Percentiles rank a stretch among this genome's conserved stretches.
These are phyloP conservation scores for Aquilaria agallochum DNA, from an alignment of 441 rosid genomes.

Conservation along the genomic window DNA sequence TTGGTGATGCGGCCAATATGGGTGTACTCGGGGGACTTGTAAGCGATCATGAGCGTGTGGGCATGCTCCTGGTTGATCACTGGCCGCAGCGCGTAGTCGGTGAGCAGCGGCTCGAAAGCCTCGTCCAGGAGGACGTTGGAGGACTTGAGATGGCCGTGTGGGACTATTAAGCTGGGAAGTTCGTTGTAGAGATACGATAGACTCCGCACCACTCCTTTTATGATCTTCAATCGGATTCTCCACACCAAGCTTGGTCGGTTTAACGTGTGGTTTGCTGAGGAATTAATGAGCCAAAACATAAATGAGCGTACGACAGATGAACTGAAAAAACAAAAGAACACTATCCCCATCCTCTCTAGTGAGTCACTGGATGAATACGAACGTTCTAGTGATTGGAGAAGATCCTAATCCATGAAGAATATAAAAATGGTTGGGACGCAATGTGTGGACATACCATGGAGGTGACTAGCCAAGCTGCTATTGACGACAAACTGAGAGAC, in stretches of 20 bases:
- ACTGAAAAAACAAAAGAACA: neutral
- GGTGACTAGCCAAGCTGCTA: constrained; percentile 79
- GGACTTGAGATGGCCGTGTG: constrained; percentile 87
- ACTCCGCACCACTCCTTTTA: constrained; percentile 76
- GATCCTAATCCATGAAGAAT: neutral
- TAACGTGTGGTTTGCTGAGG: constrained; percentile 41
- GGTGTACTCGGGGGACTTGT: constrained; percentile 75
- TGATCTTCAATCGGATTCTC: constrained; percentile 69
- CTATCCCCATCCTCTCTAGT: no score
- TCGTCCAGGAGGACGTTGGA: constrained; percentile 73
- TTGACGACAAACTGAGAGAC: constrained; percentile 57
- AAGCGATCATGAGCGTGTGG: constrained; percentile 65
- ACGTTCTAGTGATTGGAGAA: no score
- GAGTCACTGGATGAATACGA: no score
- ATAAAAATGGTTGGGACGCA: neutral
- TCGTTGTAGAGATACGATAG: constrained; percentile 58
- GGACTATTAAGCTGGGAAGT: constrained; percentile 42
- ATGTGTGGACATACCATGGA: constrained; percentile 46
- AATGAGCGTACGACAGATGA: neutral
- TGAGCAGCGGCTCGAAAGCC: constrained; percentile 44
- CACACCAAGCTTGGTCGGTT: constrained; percentile 54
- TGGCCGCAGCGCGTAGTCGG: constrained; percentile 62
- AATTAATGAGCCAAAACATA: neutral
- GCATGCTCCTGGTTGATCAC: constrained; percentile 62
- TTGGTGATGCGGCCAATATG: constrained; percentile 38